These are phyloP conservation scores for Rhodosorus marinus DNA, from an alignment of 23 red algal species.

Conservation along the genomic window DNA sequence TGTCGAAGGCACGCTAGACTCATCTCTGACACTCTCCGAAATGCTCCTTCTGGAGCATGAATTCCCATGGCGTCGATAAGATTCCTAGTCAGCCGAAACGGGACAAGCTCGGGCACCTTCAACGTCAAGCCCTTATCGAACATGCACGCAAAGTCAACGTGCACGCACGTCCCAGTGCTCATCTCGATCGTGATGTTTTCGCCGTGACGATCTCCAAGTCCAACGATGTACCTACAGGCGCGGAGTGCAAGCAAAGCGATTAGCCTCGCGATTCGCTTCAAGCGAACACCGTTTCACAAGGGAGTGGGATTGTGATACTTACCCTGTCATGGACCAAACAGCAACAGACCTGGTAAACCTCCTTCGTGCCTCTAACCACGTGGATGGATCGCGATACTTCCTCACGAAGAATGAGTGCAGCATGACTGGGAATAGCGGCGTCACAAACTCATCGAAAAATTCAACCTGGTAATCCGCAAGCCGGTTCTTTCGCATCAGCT, in stretches of 20 bases:
- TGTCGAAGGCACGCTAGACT: constrained; percentile 30
- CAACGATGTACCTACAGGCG: constrained; percentile 84
- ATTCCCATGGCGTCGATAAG: constrained; percentile 86
- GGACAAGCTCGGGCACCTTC: constrained; percentile 79
- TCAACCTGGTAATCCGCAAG: background rate
- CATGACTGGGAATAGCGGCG: constrained; percentile 45
- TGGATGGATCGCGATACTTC: constrained; percentile 25
- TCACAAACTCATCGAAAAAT: constrained; percentile 54
- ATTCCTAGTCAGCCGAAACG: constrained; percentile 91
- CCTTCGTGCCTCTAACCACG: constrained; percentile 48
- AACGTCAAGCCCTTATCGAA: constrained; percentile 89
- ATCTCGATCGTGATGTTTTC: constrained; percentile 83
- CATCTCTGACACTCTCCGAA: constrained; percentile 22
- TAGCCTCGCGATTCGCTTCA: too few species aligned
- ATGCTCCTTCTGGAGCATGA: constrained; percentile 52
- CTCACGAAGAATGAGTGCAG: constrained; percentile 62
- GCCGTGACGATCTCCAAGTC: constrained; percentile 88
- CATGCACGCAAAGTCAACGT: constrained; percentile 96
- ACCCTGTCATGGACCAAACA: constrained; percentile 88
- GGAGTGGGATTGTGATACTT: too few species aligned
- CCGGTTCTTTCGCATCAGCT: too few species aligned
- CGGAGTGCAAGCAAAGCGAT: too few species aligned
- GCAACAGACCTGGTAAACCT: constrained; percentile 55
- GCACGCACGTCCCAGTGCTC: constrained; percentile 68
- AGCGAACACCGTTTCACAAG: too few species aligned